Evolutionary conservation across 2,329 filamentous ascomycete species (phyloP), one percentile per base, ranked within the genome.

Genomic region (Cercospora sp.): DNA sequence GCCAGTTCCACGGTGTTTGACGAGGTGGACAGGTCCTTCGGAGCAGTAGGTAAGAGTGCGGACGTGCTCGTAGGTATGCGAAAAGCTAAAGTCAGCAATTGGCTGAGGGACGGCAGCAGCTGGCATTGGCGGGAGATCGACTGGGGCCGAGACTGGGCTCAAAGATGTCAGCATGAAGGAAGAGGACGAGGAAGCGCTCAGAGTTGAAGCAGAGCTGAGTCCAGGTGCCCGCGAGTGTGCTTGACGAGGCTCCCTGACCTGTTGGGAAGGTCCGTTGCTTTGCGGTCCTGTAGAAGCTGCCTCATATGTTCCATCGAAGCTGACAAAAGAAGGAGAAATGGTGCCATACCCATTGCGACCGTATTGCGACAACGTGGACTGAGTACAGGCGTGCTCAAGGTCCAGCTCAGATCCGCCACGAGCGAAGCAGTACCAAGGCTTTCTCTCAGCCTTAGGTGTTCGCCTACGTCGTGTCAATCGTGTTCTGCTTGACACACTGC

Each of bases 11-110:
- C 65, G 64, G 23, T 64, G 40, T 12, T 55, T 45, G 3, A 68
- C 68, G 2, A 70, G 23, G n/a, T 70, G 68, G 2, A 70, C 66
- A 4, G 66, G 53, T 18, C 65, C 68, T 42, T 65, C 62, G 9
- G 65, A 65, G 26, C 59, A 64, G n/a, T 61, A 63, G 2, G 40
- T 36, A 5, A 70, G 58, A 4, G 68, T 68, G 6, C 57, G 59
- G 3, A 64, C 60, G 1, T 68, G 66, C 0, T 33, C 33, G 33
- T 68, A 70, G 10, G 57, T 60, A 20, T 60, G 20, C 1, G 65
- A 64, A 13, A 70, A 70, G 59, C 65, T 68, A 31, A 63, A 51
- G 6, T 64, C 51, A 18, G 33, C 60, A 31, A 33, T 48, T 20
- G 59, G 36, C 26, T 28, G 23, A 40, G 40, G 13, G 33, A 31